These are phyloP conservation scores for Coccinonectria pachysandricola DNA, from an alignment of 2,329 filamentous ascomycete species.

Conservation along the genomic window DNA sequence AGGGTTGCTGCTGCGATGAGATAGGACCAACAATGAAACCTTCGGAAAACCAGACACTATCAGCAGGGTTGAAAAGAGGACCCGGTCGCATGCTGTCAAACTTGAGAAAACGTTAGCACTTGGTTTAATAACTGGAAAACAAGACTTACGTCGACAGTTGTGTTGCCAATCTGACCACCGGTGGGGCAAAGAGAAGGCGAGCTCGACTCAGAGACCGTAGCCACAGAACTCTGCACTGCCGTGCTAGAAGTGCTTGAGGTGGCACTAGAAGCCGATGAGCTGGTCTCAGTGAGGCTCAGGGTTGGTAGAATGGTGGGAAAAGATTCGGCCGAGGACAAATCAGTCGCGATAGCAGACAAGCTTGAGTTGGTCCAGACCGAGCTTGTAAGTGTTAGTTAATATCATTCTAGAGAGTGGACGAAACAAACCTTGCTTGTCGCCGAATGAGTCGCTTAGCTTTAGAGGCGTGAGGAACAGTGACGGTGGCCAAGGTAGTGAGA, in stretches of 20 bases:
- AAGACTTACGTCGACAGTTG: slow-evolving; percentile 26
- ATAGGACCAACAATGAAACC: slow-evolving; percentile 30
- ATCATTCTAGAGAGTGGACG: background rate
- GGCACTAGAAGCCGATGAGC: slow-evolving; percentile 2
- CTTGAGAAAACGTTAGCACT: slow-evolving; percentile 17
- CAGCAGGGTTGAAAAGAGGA: slow-evolving; percentile 29
- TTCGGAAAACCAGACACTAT: slow-evolving; percentile 32
- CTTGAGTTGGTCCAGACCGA: slow-evolving; percentile 23
- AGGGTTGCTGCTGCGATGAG: slow-evolving; percentile 23
- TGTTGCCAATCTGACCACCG: slow-evolving; percentile 27
- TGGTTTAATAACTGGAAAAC: background rate
- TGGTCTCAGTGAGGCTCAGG: slow-evolving; percentile 3
- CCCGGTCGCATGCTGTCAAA: slow-evolving; percentile 28
- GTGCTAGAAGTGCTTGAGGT: too few relatives aligned
- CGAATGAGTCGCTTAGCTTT: slow-evolving; percentile 15
- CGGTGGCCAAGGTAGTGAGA: slow-evolving; percentile 27
- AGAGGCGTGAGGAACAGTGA: slow-evolving; percentile 14
- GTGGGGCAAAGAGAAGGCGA: slow-evolving; percentile 17
- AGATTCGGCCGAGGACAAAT: slow-evolving; percentile 1
- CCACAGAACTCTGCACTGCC: slow-evolving; percentile 1
- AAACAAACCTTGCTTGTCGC: slow-evolving; percentile 21
- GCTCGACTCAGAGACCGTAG: slow-evolving; percentile 4
- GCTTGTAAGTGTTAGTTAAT: slow-evolving; percentile 9
- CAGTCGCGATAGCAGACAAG: slow-evolving; percentile 20
- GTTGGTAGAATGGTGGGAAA: slow-evolving; percentile 5